Conservation (phyloP, 2,329 filamentous ascomycete genomes). For the Clonostachys rhizophaga region DNA sequence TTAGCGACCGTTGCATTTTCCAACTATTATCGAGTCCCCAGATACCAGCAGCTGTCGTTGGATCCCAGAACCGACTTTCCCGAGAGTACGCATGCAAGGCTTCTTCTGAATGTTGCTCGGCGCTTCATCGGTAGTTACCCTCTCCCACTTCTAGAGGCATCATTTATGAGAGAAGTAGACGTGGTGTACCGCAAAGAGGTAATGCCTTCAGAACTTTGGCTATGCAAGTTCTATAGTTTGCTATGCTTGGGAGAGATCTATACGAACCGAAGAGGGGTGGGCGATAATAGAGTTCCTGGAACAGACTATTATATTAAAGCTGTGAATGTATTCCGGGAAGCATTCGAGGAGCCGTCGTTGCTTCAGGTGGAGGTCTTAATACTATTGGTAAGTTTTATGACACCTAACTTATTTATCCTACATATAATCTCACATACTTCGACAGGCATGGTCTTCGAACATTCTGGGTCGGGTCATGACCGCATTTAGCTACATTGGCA, state of each 20-base stretch:
- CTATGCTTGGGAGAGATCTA: conserved; percentile 39
- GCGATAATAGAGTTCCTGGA: conserved; percentile 27
- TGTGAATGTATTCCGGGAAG: conserved; percentile 30
- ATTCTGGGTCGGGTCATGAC: conserved; percentile 24
- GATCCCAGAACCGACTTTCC: conserved; percentile 7
- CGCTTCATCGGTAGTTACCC: conserved; percentile 22
- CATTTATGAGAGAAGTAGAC: conserved; percentile 26
- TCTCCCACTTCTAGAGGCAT: conserved; percentile 24
- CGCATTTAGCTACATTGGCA: conserved; percentile 22
- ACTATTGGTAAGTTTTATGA: conserved; percentile 18
- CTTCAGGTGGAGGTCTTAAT: conserved; percentile 35
- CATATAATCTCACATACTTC: background rate
- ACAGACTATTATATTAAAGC: conserved; percentile 34
- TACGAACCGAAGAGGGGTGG: conserved; percentile 23
- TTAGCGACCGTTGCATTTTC: conserved; percentile 15
- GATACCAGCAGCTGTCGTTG: background rate
- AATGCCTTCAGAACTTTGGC: conserved; percentile 18
- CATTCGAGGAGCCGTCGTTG: conserved; percentile 34
- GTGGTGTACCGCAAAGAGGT: conserved; percentile 23
- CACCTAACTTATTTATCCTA: too few relatives aligned
- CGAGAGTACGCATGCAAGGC: conserved; percentile 18
- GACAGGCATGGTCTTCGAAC: conserved; percentile 20
- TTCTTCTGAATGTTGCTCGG: conserved; percentile 17
- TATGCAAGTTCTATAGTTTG: conserved; percentile 36
- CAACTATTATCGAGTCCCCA: conserved; percentile 12